Evolutionary conservation across 768 basidiomycete genomes (phyloP), one percentile per base, ranked within the genome.

Genomic region (Albatrellus ellisii): DNA sequence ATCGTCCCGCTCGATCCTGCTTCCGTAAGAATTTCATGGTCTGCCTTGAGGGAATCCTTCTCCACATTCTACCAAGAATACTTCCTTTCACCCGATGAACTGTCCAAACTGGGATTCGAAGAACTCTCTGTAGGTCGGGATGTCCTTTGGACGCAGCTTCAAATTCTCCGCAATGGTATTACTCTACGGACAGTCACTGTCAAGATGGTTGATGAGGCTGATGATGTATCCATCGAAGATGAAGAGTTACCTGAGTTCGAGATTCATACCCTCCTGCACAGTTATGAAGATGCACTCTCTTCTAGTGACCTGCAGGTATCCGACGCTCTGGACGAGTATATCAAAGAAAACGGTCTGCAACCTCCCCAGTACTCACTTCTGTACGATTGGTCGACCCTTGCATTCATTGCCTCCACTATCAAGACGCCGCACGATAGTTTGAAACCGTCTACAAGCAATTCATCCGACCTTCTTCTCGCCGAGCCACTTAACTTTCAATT

Each of bases 331-430:
- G 61, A 61, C 26, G 75, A 79, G 44, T 80, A 72, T 53, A 59
- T 73, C 31, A 61, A 67, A 25, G 72, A 74, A 46, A 77, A 71
- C 44, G 49, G 54, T 24, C 51, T 68, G 9, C 44, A 53, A n/a
- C 56, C 61, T 5, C 54, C 61, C 5, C 61, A 65, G 20, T 62
- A 69, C 37, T 64, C 65, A 12, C 60, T 82, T 26, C 64, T 82
- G 57, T 87, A 79, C 59, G 72, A 79, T 45, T 80, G 77, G 73
- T 66, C 76, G 2, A 71, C 68, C 44, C 62, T 88, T 27, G 62
- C 70, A 29, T 85, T 78, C 54, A 62, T 82, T 11, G 62, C 72
- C 8, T 70, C 79, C 20, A 59, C 71, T 25, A 56, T 81, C 52
- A 80, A 77, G 57, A 44, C 62, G 8, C 50, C 59, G 5, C 41